Percentiles rank a stretch among this genome's conserved stretches.
Conservation (phyloP, 345 rosid species). For the Tarenaya hassleriana region DNA sequence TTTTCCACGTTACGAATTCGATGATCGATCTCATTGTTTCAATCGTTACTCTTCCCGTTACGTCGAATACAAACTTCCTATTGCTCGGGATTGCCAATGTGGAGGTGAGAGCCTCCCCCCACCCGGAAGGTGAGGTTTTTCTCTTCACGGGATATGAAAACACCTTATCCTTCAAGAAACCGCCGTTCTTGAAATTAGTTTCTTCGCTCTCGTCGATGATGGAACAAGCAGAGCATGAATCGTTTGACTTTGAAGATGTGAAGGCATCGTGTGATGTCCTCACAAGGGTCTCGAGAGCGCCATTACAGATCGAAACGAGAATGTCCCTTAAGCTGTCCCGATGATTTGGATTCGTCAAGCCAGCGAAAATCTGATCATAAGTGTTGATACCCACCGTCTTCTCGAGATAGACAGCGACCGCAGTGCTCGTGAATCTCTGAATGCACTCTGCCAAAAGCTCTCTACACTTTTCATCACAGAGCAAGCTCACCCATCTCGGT, state of each 20-base stretch:
- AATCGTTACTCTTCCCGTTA: constrained; percentile 85
- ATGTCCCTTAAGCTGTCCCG: constrained; percentile 48
- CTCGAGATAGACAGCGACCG: constrained; percentile 76
- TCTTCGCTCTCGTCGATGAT: constrained; percentile 1
- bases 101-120: constrained; percentile 47
- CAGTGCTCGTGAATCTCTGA: constrained; percentile 70
- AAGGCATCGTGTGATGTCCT: constrained; percentile 66
- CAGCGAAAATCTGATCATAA: constrained; percentile 73
- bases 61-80: constrained; percentile 71
- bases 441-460: constrained; percentile 74
- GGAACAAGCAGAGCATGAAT: constrained; percentile 21
- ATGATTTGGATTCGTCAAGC: constrained; percentile 84
- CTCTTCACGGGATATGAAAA: neutral
- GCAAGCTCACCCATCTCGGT: constrained; percentile 50
- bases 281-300: constrained; percentile 76
- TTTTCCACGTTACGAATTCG: constrained; percentile 57
- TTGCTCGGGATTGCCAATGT: constrained; percentile 69
- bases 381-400: constrained; percentile 61
- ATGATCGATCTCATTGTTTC: constrained; percentile 62
- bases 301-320: constrained; percentile 71
- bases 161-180: neutral
- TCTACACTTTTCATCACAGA: constrained; percentile 50
- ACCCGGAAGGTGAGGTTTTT: constrained; percentile 34
- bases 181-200: neutral
- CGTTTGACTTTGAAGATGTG: constrained; percentile 40